A percentile compares a stretch with the other conserved stretches of the same genome.
Evolutionary conservation across 2,329 filamentous ascomycete species (phyloP).

Genomic region (Fusarium denticulatum): DNA sequence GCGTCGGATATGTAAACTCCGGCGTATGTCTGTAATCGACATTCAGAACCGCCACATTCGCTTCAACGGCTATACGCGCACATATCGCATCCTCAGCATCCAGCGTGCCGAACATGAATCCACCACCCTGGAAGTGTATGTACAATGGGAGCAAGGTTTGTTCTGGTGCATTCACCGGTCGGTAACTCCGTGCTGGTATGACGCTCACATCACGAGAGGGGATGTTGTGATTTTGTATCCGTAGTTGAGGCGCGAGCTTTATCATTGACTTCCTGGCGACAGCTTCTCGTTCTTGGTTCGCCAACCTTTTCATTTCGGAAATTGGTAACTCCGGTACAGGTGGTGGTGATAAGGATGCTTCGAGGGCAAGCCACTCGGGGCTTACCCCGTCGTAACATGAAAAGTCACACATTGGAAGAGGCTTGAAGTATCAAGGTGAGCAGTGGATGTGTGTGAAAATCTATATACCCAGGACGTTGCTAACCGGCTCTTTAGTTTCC

Average conservation of each 20-base stretch:
- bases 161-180: fast-evolving
- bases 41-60: not conserved
- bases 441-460: not conserved
- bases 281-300: conserved; percentile 7
- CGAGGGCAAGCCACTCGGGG: not conserved
- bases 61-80: not conserved
- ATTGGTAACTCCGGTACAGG: not conserved
- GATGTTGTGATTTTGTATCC: not conserved
- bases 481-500: not conserved
- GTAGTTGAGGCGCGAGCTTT: not conserved
- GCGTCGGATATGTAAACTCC: not conserved
- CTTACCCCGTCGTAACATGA: not conserved
- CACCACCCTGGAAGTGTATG: conserved; percentile 8
- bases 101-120: conserved; percentile 8
- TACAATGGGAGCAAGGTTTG: not conserved
- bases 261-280: not conserved
- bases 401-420: not conserved
- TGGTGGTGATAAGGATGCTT: not conserved
- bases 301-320: not conserved
- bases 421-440: fast-evolving
- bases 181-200: not conserved
- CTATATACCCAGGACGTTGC: fast-evolving
- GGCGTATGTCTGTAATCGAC: conserved; percentile 7
- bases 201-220: not conserved
- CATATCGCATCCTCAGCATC: conserved; percentile 10